Evolutionary conservation across 805 yeast species (phyloP).

Genomic region (Candida montana): DNA sequence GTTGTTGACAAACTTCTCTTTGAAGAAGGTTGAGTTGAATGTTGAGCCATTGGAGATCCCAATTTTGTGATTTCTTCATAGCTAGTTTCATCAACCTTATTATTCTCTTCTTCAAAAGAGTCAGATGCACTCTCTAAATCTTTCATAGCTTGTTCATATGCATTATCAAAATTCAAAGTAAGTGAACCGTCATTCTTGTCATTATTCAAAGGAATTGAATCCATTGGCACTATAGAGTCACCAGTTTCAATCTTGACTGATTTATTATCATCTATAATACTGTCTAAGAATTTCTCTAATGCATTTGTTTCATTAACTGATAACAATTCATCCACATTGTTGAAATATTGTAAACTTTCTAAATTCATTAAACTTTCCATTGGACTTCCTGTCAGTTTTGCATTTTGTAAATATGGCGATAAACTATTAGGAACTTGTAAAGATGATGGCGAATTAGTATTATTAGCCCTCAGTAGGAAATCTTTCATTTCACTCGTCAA

Average conservation of each 20-base stretch:
- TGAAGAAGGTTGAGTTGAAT: not conserved
- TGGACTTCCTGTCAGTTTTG: conserved; percentile 1
- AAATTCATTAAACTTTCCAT: conserved; percentile 8
- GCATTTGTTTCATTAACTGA: conserved; percentile 25
- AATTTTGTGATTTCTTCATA: not conserved
- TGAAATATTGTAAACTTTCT: conserved; percentile 15
- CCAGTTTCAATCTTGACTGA: not conserved
- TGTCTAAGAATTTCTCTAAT: conserved; percentile 24
- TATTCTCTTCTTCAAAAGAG: not conserved
- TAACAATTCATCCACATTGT: conserved; percentile 19
- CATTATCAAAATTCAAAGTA: not conserved
- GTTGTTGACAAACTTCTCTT: not conserved
- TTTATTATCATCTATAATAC: conserved; percentile 23
- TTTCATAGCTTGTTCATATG: conserved; percentile 3
- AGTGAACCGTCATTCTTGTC: not conserved
- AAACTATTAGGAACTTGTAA: not conserved
- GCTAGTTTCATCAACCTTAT: not conserved
- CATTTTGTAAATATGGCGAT: conserved; percentile 1
- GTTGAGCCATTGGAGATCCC: conserved; percentile 1
- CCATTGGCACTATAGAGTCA: not conserved
- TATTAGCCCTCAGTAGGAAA: conserved; percentile 10
- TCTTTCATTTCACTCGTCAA: conserved; percentile 8
- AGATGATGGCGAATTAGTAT: conserved; percentile 11
- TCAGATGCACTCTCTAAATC: not conserved
- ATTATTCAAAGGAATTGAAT: not conserved